Conservation (phyloP, 257 asterid species). For the Solanum infundibuliforme region DNA sequence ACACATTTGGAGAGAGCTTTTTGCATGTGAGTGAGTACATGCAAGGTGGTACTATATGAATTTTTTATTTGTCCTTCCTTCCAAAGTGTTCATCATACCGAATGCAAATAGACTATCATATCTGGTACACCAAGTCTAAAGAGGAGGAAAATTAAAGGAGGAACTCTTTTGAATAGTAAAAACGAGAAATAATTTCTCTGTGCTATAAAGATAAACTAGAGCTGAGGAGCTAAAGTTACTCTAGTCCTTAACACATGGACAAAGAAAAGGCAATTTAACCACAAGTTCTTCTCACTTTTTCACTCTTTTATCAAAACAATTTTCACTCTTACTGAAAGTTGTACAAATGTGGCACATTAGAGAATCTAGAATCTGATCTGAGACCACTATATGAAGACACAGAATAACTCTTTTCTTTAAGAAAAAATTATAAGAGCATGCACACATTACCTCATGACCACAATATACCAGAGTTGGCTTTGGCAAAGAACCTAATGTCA, state of each 20-base stretch:
- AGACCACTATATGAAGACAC: background rate
- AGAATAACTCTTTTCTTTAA: background rate
- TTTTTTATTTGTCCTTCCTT: background rate
- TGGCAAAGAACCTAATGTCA: conserved; percentile 74
- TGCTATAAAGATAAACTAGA: background rate
- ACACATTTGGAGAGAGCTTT: background rate
- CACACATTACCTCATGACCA: conserved; percentile 77
- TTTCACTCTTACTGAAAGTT: background rate
- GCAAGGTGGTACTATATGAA: background rate
- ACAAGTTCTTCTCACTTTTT: background rate
- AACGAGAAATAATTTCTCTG: background rate
- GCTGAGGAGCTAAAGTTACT: background rate
- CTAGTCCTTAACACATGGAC: background rate
- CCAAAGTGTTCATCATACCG: background rate
- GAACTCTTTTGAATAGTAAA: background rate
- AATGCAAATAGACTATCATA: background rate
- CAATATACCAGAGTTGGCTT: conserved; percentile 83
- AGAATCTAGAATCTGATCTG: background rate
- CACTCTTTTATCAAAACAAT: background rate
- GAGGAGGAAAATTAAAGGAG: background rate
- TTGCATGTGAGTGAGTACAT: background rate
- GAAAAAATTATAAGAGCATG: background rate
- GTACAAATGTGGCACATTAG: background rate
- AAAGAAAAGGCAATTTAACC: background rate
- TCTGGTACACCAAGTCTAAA: background rate